A percentile compares a stretch with the other conserved stretches of the same genome.
Conservation (phyloP, 208 protist species). For the Leishmania guyanensis region DNA sequence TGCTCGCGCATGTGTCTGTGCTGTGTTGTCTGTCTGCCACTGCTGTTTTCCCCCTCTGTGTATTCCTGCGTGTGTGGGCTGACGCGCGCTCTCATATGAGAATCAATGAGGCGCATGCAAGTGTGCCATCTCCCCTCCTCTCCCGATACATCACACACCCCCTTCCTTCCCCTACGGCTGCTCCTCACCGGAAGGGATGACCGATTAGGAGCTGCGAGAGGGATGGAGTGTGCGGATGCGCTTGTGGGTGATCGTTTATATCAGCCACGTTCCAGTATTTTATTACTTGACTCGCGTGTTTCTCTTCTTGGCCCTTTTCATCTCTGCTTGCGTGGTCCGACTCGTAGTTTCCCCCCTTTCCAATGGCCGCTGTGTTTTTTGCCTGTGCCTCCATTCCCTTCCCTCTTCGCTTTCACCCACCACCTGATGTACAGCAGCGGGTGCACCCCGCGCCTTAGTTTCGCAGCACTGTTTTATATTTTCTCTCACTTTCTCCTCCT, state of each 20-base stretch:
- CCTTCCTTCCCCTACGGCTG: background rate
- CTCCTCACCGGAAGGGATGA: background rate
- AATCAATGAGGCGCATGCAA: background rate
- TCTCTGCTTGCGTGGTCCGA: background rate
- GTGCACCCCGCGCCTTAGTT: background rate
- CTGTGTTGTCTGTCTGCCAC: background rate
- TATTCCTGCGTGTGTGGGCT: constrained; percentile 2
- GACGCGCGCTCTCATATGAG: background rate
- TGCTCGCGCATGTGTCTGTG: background rate
- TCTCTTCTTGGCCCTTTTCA: constrained; percentile 6
- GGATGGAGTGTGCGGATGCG: too few species aligned
- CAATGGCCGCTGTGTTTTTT: background rate
- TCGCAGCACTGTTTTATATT: background rate
- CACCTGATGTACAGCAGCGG: constrained; percentile 8
- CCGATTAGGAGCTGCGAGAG: too few species aligned
- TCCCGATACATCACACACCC: background rate
- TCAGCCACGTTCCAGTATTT: too few species aligned
- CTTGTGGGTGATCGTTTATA: too few species aligned
- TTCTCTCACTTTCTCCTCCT: background rate
- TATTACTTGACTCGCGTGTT: background rate
- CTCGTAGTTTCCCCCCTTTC: constrained; percentile 10
- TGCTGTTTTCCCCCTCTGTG: background rate
- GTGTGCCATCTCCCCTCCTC: background rate
- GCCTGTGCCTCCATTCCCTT: constrained; percentile 11
- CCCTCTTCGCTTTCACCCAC: background rate